Conservation (phyloP, 1,139 yeast genomes). For the Geotrichum cucujoidarum region DNA sequence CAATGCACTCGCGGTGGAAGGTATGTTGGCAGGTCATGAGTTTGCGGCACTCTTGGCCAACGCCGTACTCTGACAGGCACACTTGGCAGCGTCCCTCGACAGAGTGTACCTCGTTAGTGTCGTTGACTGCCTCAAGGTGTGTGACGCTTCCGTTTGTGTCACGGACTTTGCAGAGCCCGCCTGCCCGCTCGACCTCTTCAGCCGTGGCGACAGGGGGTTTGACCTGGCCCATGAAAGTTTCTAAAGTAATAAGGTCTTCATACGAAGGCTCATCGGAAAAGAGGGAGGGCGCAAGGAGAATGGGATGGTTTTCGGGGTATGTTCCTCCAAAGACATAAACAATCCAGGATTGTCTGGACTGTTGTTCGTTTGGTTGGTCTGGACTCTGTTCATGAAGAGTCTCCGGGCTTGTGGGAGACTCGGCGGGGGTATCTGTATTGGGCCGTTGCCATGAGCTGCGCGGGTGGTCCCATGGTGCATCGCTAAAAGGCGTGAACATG, state of each 20-base stretch:
- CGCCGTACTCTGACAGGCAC: constrained; percentile 46
- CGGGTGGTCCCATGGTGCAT: background rate
- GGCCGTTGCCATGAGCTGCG: background rate
- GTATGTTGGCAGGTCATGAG: constrained; percentile 44
- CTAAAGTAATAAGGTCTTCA: constrained; percentile 45
- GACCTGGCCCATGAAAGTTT: constrained; percentile 44
- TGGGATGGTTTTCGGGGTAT: constrained; percentile 46
- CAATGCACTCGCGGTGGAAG: constrained; percentile 52
- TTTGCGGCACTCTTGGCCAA: constrained; percentile 44
- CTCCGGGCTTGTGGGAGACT: constrained; percentile 5
- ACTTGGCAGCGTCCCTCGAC: constrained; percentile 44
- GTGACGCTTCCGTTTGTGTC: constrained; percentile 16
- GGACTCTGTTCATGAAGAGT: background rate
- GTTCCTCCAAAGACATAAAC: constrained; percentile 49
- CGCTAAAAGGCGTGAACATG: background rate
- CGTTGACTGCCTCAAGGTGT: constrained; percentile 18
- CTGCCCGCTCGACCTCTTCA: constrained; percentile 41
- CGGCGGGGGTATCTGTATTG: constrained; percentile 8
- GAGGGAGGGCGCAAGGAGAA: constrained; percentile 44
- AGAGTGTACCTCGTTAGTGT: constrained; percentile 4
- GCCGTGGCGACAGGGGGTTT: constrained; percentile 43
- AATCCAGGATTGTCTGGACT: constrained; percentile 43
- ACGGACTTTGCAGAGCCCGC: constrained; percentile 34
- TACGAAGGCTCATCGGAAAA: constrained; percentile 47
- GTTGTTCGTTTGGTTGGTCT: background rate